phyloP scores from a whole-genome alignment of 2,329 filamentous ascomycete species.

The Raffaelea arxii region DNA sequence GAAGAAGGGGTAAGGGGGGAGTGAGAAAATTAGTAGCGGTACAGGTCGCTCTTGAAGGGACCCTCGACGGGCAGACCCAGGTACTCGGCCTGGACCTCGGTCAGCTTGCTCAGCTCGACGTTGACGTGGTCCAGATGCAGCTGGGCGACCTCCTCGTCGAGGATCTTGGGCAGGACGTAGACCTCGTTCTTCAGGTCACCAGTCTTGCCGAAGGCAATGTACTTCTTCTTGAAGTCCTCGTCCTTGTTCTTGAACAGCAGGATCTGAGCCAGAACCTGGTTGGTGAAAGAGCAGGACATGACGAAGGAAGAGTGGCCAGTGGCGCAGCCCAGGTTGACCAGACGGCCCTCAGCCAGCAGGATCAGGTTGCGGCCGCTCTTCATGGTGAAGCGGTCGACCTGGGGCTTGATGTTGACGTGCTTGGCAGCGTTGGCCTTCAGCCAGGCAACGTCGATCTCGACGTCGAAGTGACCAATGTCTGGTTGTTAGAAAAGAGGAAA shows the following conservation, averaged over 20 bases:
- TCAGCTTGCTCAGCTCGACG: constrained; percentile 84
- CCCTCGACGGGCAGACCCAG: constrained; percentile 77
- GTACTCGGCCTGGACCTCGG: constrained; percentile 84
- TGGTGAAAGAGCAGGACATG: constrained; percentile 99
- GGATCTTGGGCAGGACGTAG: constrained; percentile 96
- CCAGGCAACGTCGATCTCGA: constrained; percentile 99
- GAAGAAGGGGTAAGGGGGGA: not conserved
- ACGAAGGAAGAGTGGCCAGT: constrained; percentile 99
- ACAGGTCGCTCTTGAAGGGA: constrained; percentile 94
- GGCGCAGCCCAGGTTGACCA: constrained; percentile 98
- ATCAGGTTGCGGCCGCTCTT: constrained; percentile 92
- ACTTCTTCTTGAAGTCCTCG: constrained; percentile 81
- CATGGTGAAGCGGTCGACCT: constrained; percentile 98
- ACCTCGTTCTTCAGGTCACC: constrained; percentile 87
- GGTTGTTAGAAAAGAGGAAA: constrained; percentile 2
- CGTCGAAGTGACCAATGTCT: constrained; percentile 99
- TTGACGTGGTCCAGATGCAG: constrained; percentile 92
- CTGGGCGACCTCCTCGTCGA: constrained; percentile 95
- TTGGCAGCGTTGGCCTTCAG: constrained; percentile 92
- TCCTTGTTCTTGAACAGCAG: constrained; percentile 93
- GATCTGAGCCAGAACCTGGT: constrained; percentile 99
- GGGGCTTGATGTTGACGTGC: constrained; percentile 98
- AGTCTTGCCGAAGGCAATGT: constrained; percentile 88
- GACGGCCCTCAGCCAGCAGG: constrained; percentile 94
- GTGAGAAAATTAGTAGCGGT: constrained; percentile 26